Conservation (phyloP, 257 asterid species). For the Solanum sejunctum region DNA sequence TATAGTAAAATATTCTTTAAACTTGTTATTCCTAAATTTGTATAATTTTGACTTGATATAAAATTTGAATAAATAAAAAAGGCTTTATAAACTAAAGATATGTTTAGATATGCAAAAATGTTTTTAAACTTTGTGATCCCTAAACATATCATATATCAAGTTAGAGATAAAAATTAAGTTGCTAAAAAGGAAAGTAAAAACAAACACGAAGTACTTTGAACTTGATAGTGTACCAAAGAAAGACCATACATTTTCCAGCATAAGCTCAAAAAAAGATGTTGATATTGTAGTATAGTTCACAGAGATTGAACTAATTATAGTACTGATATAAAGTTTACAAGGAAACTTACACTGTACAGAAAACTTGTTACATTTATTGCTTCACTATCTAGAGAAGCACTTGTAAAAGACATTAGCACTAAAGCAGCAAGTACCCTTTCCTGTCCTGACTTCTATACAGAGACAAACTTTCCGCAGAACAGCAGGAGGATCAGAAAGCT, state of each 20-base stretch:
- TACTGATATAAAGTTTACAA: background rate
- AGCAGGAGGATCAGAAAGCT: slow-evolving; percentile 5
- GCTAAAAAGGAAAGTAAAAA: background rate
- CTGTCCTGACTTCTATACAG: slow-evolving; percentile 35
- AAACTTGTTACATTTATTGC: slow-evolving; percentile 28
- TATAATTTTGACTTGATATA: too few species aligned
- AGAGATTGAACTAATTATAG: background rate
- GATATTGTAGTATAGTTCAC: background rate
- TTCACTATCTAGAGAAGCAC: slow-evolving; percentile 11
- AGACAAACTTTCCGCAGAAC: slow-evolving; percentile 12
- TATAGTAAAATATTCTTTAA: too few species aligned
- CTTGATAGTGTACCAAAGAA: background rate
- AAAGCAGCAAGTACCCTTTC: slow-evolving; percentile 20
- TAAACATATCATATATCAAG: too few species aligned
- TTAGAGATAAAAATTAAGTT: too few species aligned
- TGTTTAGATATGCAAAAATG: rapidly evolving
- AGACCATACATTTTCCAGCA: background rate
- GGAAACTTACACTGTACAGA: slow-evolving; percentile 22
- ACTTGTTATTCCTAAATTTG: too few species aligned
- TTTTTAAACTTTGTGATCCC: too few species aligned
- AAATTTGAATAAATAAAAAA: too few species aligned
- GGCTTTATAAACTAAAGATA: too few species aligned
- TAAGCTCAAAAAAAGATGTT: background rate
- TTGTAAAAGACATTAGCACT: slow-evolving; percentile 11
- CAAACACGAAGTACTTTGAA: background rate